These are phyloP conservation scores for Aspergillus biplanus DNA, from an alignment of 495 filamentous ascomycete genomes.

Conservation along the genomic window DNA sequence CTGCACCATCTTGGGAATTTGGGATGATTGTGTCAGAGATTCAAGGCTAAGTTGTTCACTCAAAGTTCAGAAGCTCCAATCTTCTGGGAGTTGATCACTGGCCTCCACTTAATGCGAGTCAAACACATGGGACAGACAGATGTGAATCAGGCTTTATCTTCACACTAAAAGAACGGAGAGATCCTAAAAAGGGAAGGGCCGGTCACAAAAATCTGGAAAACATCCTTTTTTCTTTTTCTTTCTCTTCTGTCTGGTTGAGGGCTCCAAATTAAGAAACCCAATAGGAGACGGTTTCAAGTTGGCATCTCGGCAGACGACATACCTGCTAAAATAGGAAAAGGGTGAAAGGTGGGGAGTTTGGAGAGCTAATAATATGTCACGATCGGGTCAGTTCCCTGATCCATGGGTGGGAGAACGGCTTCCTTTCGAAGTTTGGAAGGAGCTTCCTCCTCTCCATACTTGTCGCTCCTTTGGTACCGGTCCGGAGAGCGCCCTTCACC, in stretches of 20 bases:
- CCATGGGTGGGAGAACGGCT: constrained; percentile 5
- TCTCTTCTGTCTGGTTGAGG: constrained; percentile 18
- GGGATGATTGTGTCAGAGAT: background rate
- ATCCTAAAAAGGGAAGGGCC: constrained; percentile 8
- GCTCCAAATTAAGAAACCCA: constrained; percentile 25
- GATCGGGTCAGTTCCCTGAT: constrained; percentile 14
- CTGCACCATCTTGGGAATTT: background rate
- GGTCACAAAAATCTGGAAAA: constrained; percentile 2
- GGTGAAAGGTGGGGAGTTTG: background rate
- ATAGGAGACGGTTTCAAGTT: constrained; percentile 18
- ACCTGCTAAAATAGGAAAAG: constrained; percentile 19
- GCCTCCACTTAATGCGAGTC: background rate
- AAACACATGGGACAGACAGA: constrained; percentile 1
- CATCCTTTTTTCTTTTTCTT: background rate
- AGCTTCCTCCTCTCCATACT: background rate
- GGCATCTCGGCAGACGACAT: constrained; percentile 19
- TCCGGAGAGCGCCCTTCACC: background rate
- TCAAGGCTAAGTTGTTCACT: background rate
- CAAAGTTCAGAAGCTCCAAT: background rate
- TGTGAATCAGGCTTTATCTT: constrained; percentile 17
- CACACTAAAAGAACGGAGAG: constrained; percentile 11
- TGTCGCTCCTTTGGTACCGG: background rate
- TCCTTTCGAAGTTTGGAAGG: constrained; percentile 7
- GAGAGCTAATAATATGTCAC: constrained; percentile 20
- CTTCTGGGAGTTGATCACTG: constrained; percentile 12